phyloP scores from a whole-genome alignment of 2,329 filamentous ascomycete genomes.

The Arthrobotrys megalospora region DNA sequence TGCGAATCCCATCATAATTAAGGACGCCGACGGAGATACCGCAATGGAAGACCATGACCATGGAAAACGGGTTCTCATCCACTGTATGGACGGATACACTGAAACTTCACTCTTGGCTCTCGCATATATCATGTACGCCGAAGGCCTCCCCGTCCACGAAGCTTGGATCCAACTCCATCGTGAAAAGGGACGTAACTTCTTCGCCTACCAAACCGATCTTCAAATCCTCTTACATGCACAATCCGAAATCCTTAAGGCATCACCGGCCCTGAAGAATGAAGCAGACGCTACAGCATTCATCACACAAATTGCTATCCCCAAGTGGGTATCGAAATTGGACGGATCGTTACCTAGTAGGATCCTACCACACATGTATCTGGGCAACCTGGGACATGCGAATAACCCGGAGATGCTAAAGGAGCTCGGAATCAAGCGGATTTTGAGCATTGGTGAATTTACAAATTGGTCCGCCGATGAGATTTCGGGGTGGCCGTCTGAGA shows the following conservation, averaged over 20 bases:
- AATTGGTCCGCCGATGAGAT: conserved; percentile 82
- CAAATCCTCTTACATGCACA: conserved; percentile 67
- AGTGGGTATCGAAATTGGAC: conserved; percentile 87
- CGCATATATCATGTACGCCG: conserved; percentile 93
- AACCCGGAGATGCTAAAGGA: conserved; percentile 85
- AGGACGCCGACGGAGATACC: conserved; percentile 67
- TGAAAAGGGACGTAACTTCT: conserved; percentile 88
- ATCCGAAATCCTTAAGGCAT: conserved; percentile 62
- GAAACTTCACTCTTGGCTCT: conserved; percentile 91
- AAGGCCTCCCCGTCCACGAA: conserved; percentile 82
- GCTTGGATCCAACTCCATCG: conserved; percentile 91
- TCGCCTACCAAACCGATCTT: conserved; percentile 93
- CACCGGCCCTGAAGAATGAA: conserved; percentile 48
- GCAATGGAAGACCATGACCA: conserved; percentile 67
- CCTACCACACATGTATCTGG: conserved; percentile 94
- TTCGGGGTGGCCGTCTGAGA: conserved; percentile 81
- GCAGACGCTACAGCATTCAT: conserved; percentile 41
- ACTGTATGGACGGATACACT: conserved; percentile 96
- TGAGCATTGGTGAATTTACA: conserved; percentile 92
- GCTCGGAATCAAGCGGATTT: conserved; percentile 86
- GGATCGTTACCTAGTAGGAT: conserved; percentile 92
- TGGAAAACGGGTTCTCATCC: conserved; percentile 81
- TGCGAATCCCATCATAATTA: conserved; percentile 65
- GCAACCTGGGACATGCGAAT: conserved; percentile 93
- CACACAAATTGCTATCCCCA: conserved; percentile 71